Conservation (phyloP, 805 yeast species). For the Saccharomycopsis sp. region DNA sequence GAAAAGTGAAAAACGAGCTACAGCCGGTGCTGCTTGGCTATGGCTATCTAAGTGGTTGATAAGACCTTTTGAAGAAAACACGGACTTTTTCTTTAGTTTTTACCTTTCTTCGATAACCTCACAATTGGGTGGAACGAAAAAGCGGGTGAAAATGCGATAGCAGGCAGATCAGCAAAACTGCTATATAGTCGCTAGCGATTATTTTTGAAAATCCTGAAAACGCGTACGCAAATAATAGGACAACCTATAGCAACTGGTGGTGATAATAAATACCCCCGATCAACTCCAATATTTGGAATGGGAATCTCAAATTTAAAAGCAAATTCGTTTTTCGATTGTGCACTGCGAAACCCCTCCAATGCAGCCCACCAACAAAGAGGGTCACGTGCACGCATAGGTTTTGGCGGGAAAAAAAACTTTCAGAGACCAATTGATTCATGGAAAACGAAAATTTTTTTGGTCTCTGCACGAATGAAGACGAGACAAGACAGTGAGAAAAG, state of each 20-base stretch:
- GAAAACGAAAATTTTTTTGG: background rate
- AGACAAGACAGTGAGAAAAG: too few relatives aligned
- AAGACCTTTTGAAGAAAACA: background rate
- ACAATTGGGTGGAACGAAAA: background rate
- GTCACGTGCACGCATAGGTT: too few relatives aligned
- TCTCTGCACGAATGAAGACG: too few relatives aligned
- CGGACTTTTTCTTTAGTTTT: background rate
- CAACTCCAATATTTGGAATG: too few relatives aligned
- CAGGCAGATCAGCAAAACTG: background rate
- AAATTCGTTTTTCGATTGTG: constrained; percentile 28
- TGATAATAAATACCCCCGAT: too few relatives aligned
- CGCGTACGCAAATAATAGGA: too few relatives aligned
- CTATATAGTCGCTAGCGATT: too few relatives aligned
- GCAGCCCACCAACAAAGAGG: background rate
- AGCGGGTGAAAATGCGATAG: too few relatives aligned
- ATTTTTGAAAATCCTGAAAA: too few relatives aligned
- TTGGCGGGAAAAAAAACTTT: too few relatives aligned
- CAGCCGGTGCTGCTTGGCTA: too few relatives aligned
- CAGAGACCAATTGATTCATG: background rate
- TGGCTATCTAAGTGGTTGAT: background rate
- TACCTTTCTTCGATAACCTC: background rate
- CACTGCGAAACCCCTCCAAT: background rate
- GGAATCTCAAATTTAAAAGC: constrained; percentile 55
- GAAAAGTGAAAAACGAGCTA: background rate
- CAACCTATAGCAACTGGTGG: too few relatives aligned